These are phyloP conservation scores for Pythium brachiatum DNA, from an alignment of 352 stramenopile species.

Conservation along the genomic window DNA sequence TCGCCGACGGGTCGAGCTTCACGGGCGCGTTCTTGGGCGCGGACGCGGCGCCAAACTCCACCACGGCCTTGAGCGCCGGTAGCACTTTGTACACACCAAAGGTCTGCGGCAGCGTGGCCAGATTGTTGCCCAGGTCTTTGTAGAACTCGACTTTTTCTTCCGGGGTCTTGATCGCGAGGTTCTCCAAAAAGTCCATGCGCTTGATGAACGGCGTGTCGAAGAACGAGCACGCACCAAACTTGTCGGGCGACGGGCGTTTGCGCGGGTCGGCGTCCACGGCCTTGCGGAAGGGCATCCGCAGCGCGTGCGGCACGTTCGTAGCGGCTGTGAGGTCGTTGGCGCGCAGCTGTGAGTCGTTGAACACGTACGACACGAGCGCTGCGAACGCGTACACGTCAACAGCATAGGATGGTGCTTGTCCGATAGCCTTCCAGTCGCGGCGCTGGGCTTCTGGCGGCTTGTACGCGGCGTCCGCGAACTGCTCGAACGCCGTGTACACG, in stretches of 20 bases:
- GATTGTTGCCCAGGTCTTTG: slow-evolving; percentile 86
- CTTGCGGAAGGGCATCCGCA: slow-evolving; percentile 77
- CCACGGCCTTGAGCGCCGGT: slow-evolving; percentile 74
- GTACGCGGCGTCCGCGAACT: slow-evolving; percentile 83
- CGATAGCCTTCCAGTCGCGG: slow-evolving; percentile 72
- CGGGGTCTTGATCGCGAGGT: slow-evolving; percentile 90
- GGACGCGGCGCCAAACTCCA: slow-evolving; percentile 70
- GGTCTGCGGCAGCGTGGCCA: slow-evolving; percentile 57
- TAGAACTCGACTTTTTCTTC: slow-evolving; percentile 95
- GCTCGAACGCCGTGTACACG: slow-evolving; percentile 76
- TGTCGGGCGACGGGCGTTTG: slow-evolving; percentile 76
- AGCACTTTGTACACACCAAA: slow-evolving; percentile 89
- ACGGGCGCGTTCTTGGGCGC: slow-evolving; percentile 57
- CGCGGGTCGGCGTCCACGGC: slow-evolving; percentile 65
- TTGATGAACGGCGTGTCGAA: slow-evolving; percentile 94
- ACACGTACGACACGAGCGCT: slow-evolving; percentile 74
- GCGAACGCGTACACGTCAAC: slow-evolving; percentile 80
- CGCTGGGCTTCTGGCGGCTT: slow-evolving; percentile 81
- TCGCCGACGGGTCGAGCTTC: slow-evolving; percentile 82
- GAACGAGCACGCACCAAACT: slow-evolving; percentile 86
- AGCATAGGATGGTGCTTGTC: slow-evolving; percentile 42
- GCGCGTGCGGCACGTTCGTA: slow-evolving; percentile 61
- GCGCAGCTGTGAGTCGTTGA: slow-evolving; percentile 69
- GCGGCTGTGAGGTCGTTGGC: slow-evolving; percentile 52
- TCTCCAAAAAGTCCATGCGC: slow-evolving; percentile 92